Base-by-base conservation (phyloP, 805 yeast species). In the Candida ponderosae region DNA sequence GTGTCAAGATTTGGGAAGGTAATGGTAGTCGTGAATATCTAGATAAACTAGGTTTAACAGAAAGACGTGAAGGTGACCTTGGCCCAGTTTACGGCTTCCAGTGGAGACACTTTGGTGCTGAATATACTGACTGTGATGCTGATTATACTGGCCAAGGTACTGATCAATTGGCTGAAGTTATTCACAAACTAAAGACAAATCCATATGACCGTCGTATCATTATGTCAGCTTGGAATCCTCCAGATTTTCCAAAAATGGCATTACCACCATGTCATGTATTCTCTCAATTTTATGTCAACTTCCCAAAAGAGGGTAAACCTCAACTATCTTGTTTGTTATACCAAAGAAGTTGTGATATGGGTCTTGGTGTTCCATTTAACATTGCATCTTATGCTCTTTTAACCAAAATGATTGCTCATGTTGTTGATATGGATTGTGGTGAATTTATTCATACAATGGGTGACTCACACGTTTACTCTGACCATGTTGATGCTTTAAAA, bases 51-150 rank as follows among this genome's bases (percentile, higher is more conserved):
- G 98, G 97, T 1, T 70, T 93, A 33, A 70, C 71, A 0, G 68
- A 83, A 41, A 78, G 96, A 55, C 68, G 88, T 41, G 96, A 78
- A 50, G 97, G 97, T 38, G 99, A 93, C 62, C 61, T 93, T 48
- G 99, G 99, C 1, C 98, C 99, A 2, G 97, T 93, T 3, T 93
- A 93, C 57, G 99, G 99, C 0, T 93, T 93, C 64, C 99, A 93
- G 61, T 93, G 99, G 99, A 78, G 99, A 52, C 98, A 93, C 61
- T 93, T 93, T 59, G 98, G 98, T 32, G 98, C 99, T 5, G 78
- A 84, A 47, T 93, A 93, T 57, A 67, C 54, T 24, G 88, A 87
- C 38, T 86, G 96, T 54, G 88, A 90, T 41, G 71, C 89, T 3
- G 94, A 93, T 54, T 93, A 93, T 54, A 56, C 81, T 0, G 90